phyloP scores from a whole-genome alignment of 2,329 filamentous ascomycete genomes.

The Pestalotiopsis sp. region DNA sequence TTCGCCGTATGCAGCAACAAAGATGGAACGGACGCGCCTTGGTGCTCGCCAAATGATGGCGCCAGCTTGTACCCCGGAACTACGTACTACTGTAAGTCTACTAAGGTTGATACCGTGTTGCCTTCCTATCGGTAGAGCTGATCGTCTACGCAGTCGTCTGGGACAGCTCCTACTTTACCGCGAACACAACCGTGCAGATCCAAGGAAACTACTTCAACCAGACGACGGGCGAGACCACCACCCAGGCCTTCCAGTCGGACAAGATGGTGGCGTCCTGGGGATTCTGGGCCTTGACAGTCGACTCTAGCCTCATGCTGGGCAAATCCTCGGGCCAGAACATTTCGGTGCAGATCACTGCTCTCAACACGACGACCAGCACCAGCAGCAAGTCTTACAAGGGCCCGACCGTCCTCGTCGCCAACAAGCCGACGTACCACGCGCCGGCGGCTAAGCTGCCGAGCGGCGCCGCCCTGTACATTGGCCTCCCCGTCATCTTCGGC shows the following conservation, averaged over 20 bases:
- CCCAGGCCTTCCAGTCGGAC: constrained; percentile 35
- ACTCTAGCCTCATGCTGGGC: constrained; percentile 35
- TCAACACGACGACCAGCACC: constrained; percentile 29
- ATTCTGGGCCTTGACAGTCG: constrained; percentile 47
- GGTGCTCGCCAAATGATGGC: constrained; percentile 48
- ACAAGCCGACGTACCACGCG: constrained; percentile 32
- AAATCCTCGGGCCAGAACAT: constrained; percentile 42
- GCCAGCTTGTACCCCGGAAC: constrained; percentile 43
- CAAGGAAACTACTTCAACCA: constrained; percentile 29
- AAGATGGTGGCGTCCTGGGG: constrained; percentile 43
- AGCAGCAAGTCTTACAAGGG: constrained; percentile 34
- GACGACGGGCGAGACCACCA: constrained; percentile 30
- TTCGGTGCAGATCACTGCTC: constrained; percentile 44
- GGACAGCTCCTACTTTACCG: constrained; percentile 52
- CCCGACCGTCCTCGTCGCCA: constrained; percentile 43
- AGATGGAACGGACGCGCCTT: constrained; percentile 47
- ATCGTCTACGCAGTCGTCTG: constrained; percentile 42
- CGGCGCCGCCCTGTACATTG: constrained; percentile 49
- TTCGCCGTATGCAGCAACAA: constrained; percentile 51
- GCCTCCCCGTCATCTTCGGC: constrained; percentile 50
- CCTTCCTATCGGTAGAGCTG: background rate
- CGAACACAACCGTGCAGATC: constrained; percentile 37
- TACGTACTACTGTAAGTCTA: constrained; percentile 44
- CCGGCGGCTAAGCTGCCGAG: constrained; percentile 31
- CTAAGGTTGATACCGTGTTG: background rate